Conservation (phyloP, 306 rosid species). For the Ammopiptanthus mongolicus region DNA sequence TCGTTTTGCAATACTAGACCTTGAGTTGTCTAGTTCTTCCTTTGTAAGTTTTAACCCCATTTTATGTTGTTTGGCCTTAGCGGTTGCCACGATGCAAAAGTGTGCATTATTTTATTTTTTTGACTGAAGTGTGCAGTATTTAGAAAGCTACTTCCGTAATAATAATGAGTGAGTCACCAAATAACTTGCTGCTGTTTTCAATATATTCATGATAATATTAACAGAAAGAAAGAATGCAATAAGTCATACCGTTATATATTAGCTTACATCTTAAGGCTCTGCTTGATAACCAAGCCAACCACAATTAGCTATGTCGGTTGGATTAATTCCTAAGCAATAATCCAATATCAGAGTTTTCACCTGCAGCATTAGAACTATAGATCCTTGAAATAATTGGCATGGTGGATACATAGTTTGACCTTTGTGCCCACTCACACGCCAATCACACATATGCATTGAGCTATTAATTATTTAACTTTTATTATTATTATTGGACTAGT, state of each 20-base stretch:
- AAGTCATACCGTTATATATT: constrained; percentile 1
- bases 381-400: not conserved
- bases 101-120: not conserved
- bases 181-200: not conserved
- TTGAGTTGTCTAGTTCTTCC: no score
- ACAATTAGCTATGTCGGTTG: constrained; percentile 6
- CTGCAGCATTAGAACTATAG: not conserved
- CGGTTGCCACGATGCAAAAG: not conserved
- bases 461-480: not conserved
- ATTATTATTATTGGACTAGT: not conserved
- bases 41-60: no score
- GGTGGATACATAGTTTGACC: not conserved
- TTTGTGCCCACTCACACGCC: not conserved
- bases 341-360: constrained; percentile 9
- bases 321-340: constrained; percentile 29
- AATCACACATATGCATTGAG: not conserved
- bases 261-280: constrained; percentile 31
- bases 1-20: no score
- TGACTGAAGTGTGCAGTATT: constrained; percentile 1
- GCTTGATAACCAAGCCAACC: constrained; percentile 11
- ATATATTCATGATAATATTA: constrained; percentile 18
- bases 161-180: not conserved
- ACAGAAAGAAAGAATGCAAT: not conserved
- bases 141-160: not conserved
- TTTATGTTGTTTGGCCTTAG: no score